phyloP scores from a whole-genome alignment of 2,329 filamentous ascomycete species.

The Cercospora zeina region DNA sequence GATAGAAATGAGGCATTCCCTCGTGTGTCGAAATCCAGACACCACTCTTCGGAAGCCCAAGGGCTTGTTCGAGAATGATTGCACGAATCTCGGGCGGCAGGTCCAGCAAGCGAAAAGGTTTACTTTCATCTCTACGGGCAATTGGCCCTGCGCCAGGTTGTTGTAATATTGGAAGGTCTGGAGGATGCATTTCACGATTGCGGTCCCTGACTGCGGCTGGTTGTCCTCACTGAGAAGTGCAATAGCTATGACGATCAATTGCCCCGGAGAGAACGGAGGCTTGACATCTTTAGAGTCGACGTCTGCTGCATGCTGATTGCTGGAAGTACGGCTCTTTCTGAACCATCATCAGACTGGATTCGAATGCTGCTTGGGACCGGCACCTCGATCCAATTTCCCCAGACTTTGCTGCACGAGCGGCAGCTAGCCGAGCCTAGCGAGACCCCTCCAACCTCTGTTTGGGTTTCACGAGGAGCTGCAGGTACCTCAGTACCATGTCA shows the following conservation, averaged over 20 bases:
- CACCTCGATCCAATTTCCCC: slow-evolving; percentile 6
- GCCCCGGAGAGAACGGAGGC: neutral
- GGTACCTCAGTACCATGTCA: slow-evolving; percentile 8
- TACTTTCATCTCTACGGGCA: no score
- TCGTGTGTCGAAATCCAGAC: neutral
- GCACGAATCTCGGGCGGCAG: neutral
- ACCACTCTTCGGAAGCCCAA: neutral
- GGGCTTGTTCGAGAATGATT: neutral
- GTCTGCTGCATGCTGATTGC: no score
- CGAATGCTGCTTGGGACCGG: neutral
- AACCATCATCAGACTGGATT: no score
- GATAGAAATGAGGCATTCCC: neutral
- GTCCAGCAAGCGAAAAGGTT: no score
- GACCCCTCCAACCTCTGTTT: slow-evolving; percentile 10
- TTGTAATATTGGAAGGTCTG: neutral
- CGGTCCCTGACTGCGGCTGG: neutral
- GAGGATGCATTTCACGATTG: neutral
- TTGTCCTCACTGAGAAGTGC: neutral
- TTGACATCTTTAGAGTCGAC: no score
- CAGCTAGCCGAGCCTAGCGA: slow-evolving; percentile 5
- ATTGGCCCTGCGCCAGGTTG: no score
- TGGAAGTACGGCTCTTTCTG: no score
- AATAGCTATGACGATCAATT: neutral
- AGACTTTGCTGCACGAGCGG: slow-evolving; percentile 8
- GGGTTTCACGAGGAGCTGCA: slow-evolving; percentile 5